Evolutionary conservation across 2,329 filamentous ascomycete genomes (phyloP).

Genomic region (Monilinia fructigena): DNA sequence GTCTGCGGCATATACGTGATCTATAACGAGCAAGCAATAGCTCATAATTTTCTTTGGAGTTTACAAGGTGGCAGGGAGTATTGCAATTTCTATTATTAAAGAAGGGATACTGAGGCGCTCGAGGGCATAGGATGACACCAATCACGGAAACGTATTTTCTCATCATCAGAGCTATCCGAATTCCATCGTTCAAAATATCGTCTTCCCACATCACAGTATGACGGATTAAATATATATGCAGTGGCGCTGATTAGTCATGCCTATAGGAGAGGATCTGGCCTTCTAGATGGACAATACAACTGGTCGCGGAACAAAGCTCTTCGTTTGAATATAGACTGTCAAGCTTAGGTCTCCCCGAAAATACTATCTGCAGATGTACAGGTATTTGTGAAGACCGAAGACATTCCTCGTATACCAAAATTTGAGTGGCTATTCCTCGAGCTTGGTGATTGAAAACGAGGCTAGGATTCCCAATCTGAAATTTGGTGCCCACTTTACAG

Average conservation of each 20-base stretch:
- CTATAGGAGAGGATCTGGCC: neutral
- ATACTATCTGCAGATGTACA: conserved; percentile 7
- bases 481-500: neutral
- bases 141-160: neutral
- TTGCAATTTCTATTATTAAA: neutral
- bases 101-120: neutral
- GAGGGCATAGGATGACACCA: conserved; percentile 9
- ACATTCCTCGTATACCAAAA: neutral
- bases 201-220: conserved; percentile 47
- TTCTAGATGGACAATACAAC: neutral
- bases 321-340: neutral
- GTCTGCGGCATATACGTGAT: neutral
- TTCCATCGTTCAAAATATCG: neutral
- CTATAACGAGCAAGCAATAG: neutral
- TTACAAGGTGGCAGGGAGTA: conserved; percentile 8
- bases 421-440: neutral
- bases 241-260: neutral
- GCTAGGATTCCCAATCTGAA: no score
- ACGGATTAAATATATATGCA: conserved; percentile 43
- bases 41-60: neutral
- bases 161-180: neutral
- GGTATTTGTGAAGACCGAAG: neutral
- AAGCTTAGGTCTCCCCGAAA: no score
- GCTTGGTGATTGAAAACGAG: neutral
- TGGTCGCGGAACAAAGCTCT: neutral